Conservation (phyloP, 2,329 filamentous ascomycete genomes). For the Talaromyces sp. region DNA sequence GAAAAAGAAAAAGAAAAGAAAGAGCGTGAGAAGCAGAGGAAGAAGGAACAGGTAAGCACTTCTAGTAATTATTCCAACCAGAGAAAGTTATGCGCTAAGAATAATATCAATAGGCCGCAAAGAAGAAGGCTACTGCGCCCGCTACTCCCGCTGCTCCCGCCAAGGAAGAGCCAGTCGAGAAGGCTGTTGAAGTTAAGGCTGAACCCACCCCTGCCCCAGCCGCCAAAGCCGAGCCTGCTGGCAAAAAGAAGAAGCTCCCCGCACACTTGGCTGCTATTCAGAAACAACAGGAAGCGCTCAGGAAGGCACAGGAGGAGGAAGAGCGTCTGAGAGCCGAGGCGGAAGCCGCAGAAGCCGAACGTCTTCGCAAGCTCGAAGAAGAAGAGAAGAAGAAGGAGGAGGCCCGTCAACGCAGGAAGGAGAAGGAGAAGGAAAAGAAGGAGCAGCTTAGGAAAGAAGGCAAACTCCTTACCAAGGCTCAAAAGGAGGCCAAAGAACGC, state of each 20-base stretch:
- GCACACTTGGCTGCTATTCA: slow-evolving; percentile 50
- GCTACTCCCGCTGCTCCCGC: slow-evolving; percentile 46
- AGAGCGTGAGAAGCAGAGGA: slow-evolving; percentile 95
- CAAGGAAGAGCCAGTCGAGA: slow-evolving; percentile 57
- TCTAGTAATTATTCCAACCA: not conserved
- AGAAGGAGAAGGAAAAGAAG: slow-evolving; percentile 51
- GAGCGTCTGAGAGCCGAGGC: slow-evolving; percentile 39
- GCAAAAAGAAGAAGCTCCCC: slow-evolving; percentile 88
- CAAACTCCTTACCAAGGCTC: slow-evolving; percentile 49
- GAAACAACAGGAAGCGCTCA: slow-evolving; percentile 48
- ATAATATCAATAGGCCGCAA: slow-evolving; percentile 59
- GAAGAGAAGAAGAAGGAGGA: slow-evolving; percentile 48
- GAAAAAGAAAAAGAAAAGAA: slow-evolving; percentile 99
- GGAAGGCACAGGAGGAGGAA: slow-evolving; percentile 46
- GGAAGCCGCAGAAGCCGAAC: slow-evolving; percentile 39
- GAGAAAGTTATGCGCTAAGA: not conserved
- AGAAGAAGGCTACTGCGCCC: slow-evolving; percentile 66
- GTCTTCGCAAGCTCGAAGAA: slow-evolving; percentile 38
- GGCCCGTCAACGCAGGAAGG: slow-evolving; percentile 46
- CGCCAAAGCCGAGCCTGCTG: slow-evolving; percentile 57
- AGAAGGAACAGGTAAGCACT: slow-evolving; percentile 83
- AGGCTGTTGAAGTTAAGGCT: slow-evolving; percentile 58
- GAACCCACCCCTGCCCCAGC: slow-evolving; percentile 74
- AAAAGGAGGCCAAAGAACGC: slow-evolving; percentile 46
- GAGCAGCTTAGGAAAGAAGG: slow-evolving; percentile 49